Base-by-base conservation (phyloP, 2,329 filamentous ascomycete genomes). In the Hirsutella rhossiliensis region DNA sequence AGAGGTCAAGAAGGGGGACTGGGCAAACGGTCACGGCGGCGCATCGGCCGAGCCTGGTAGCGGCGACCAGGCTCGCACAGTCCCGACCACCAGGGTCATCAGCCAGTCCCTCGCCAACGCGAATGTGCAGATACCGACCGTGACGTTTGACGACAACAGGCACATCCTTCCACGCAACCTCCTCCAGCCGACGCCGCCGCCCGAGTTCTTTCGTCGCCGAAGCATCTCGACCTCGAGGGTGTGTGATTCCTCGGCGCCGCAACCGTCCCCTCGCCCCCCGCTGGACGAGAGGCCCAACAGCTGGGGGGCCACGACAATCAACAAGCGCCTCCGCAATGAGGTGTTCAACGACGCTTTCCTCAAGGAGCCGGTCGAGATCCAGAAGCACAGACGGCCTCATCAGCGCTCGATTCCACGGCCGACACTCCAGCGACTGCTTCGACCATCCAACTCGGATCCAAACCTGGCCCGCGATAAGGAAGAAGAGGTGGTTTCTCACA, bases 291-390 rank as follows among this genome's bases (percentile, higher is more conserved):
- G 74, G 18, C 73, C 77, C 8, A 77, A 77, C 51, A 81, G 78
- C 55, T 96, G 90, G 89, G 89, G 90, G 8, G 87, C 88, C 15
- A 96, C 89, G 0, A 89, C 84, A 19, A 85, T 96, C 46, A 97
- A 97, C 59, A 84, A 85, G 54, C 80, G 82, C 47, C 65, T 97
- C 34, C 82, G 89, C 47, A 90, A 94, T 58, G 87, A 94, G 60
- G 88, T 96, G 1, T 83, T 96, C 56, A 86, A 88, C 34, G 89
- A 96, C 58, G 90, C 90, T 0, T 96, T 96, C 56, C 70, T 87
- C 38, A 87, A 88, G 47, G 84, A 88, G 43, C 80, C 84, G 0
- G 84, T 95, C 47, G 82, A 86, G n/a, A 68, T 82, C 54, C 86
- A 89, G 53, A 82, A 84, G 48, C 82, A 88, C 47, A 80, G 83